Percentiles rank a stretch among this genome's conserved stretches.
Evolutionary conservation across 1,284 basidiomycete genomes (phyloP).

Genomic region (Irpex sp.): DNA sequence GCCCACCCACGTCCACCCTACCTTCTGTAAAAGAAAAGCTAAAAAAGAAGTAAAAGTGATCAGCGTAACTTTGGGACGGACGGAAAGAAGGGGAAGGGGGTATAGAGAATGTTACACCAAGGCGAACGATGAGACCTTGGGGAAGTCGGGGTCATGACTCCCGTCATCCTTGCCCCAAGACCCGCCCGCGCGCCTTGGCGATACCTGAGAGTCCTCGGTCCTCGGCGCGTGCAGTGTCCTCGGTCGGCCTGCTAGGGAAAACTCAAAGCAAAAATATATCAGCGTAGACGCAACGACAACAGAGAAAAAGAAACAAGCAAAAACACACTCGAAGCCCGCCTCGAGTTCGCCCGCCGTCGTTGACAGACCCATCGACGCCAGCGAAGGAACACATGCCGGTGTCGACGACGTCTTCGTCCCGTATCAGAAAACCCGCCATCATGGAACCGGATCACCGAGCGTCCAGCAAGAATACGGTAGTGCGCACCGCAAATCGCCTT

Average conservation of each 20-base stretch:
- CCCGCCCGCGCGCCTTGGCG: neutral
- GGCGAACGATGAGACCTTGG: neutral
- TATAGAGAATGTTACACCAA: neutral
- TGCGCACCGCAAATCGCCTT: neutral
- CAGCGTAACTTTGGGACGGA: neutral
- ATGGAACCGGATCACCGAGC: neutral
- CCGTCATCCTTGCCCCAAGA: neutral
- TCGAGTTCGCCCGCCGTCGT: neutral
- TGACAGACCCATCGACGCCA: neutral
- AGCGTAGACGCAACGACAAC: neutral
- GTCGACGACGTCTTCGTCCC: neutral
- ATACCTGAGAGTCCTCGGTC: neutral
- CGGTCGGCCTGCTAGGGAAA: neutral
- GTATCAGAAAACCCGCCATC: neutral
- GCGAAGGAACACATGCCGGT: neutral
- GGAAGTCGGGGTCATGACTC: neutral
- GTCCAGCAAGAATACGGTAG: neutral
- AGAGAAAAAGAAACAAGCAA: neutral
- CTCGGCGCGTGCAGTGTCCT: neutral
- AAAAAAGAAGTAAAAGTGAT: neutral
- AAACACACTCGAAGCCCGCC: neutral
- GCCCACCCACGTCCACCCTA: neutral
- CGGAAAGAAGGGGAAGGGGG: neutral
- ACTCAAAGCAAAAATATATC: neutral
- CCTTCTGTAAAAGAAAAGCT: neutral